A percentile compares a stretch with the other conserved stretches of the same genome.
phyloP scores from a whole-genome alignment of 495 filamentous ascomycete genomes.

The Ramalina intermedia region DNA sequence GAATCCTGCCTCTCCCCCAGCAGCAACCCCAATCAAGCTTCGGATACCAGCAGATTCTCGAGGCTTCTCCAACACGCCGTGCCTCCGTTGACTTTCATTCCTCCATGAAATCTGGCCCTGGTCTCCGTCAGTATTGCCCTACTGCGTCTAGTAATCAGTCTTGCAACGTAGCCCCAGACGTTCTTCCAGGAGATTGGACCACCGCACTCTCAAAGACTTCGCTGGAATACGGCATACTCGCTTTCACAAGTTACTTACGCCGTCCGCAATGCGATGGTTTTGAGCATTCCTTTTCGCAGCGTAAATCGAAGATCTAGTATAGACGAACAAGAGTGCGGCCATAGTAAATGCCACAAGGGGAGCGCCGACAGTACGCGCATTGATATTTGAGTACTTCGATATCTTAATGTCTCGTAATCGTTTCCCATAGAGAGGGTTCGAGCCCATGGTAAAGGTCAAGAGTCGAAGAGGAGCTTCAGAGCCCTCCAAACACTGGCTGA shows the following conservation, averaged over 20 bases:
- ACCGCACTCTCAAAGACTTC: no score
- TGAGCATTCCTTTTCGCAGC: constrained; percentile 25
- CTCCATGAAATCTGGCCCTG: constrained; percentile 28
- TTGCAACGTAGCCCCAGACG: no score
- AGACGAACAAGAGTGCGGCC: constrained; percentile 33
- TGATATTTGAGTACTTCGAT: constrained; percentile 4
- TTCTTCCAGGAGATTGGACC: no score
- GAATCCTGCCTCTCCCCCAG: neutral
- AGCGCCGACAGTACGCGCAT: constrained; percentile 14
- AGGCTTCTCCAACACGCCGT: constrained; percentile 24
- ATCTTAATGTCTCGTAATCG: constrained; percentile 6
- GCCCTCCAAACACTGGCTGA: no score
- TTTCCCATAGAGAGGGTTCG: constrained; percentile 3
- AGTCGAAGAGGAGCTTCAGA: no score
- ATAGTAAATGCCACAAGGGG: constrained; percentile 37
- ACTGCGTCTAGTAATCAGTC: neutral
- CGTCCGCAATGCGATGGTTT: constrained; percentile 29
- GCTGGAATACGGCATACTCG: no score
- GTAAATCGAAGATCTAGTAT: constrained; percentile 34
- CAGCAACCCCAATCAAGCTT: neutral
- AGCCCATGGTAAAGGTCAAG: no score
- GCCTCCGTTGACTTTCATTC: constrained; percentile 29
- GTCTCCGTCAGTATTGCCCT: neutral
- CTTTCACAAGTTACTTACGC: constrained; percentile 2
- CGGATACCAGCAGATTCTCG: neutral